phyloP scores from a whole-genome alignment of 2,329 filamentous ascomycete species.

The Pyrenophora graminea region DNA sequence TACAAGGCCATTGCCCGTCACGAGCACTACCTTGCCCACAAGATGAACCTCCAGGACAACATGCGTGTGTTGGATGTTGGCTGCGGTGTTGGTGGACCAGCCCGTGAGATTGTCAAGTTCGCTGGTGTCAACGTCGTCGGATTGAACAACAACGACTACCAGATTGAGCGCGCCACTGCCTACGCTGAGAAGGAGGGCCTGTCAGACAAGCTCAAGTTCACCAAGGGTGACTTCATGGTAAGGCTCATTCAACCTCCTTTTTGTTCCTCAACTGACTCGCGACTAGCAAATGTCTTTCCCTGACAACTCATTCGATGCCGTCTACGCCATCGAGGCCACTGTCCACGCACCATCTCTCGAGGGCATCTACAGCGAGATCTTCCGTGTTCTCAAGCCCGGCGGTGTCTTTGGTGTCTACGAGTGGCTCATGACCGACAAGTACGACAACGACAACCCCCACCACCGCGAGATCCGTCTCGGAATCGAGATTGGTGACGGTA shows the following conservation, averaged over 20 bases:
- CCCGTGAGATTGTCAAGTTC: conserved; percentile 95
- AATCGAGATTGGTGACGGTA: conserved; percentile 94
- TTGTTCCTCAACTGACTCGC: conserved; percentile 10
- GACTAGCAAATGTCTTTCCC: conserved; percentile 87
- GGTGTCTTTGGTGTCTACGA: conserved; percentile 97
- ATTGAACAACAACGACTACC: conserved; percentile 99
- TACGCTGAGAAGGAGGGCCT: conserved; percentile 85
- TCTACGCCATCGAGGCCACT: conserved; percentile 97
- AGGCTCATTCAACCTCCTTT: conserved; percentile 9
- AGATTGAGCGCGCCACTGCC: conserved; percentile 87
- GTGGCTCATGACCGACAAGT: conserved; percentile 97
- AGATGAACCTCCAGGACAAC: conserved; percentile 80
- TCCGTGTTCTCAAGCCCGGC: conserved; percentile 92
- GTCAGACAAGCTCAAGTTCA: conserved; percentile 77
- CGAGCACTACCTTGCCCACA: conserved; percentile 94
- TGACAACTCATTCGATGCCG: conserved; percentile 88
- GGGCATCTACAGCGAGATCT: conserved; percentile 93
- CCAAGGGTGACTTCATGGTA: conserved; percentile 96
- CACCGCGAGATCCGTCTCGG: conserved; percentile 90
- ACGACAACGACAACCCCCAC: conserved; percentile 83
- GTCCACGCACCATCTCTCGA: conserved; percentile 90
- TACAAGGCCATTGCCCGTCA: conserved; percentile 91
- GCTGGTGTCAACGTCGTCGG: conserved; percentile 86
- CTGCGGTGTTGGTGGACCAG: conserved; percentile 94
- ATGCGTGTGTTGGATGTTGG: conserved; percentile 95